These are phyloP conservation scores for Paramecium bursaria DNA, from an alignment of 73 alveolate genomes.

Conservation along the genomic window DNA sequence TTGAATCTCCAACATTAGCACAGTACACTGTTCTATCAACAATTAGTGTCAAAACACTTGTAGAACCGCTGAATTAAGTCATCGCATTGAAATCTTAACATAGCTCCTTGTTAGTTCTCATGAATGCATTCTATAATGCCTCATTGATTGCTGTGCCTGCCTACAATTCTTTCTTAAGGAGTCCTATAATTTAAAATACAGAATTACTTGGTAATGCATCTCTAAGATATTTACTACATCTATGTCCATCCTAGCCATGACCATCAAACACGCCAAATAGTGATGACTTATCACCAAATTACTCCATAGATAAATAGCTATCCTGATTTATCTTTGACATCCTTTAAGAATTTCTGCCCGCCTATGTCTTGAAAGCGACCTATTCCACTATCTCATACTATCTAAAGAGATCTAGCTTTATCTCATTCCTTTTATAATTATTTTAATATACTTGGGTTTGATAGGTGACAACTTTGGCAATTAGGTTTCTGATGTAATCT, in stretches of 20 bases:
- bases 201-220: constrained; percentile 75
- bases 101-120: constrained; percentile 16
- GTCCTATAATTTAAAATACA: background rate
- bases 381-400: background rate
- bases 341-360: constrained; percentile 34
- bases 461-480: constrained; percentile 51
- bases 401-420: constrained; percentile 21
- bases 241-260: constrained; percentile 82
- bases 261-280: constrained; percentile 80
- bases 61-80: constrained; percentile 86
- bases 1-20: constrained; percentile 95
- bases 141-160: background rate
- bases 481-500: no score
- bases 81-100: constrained; percentile 35
- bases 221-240: constrained; percentile 70
- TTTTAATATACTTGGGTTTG: constrained; percentile 16
- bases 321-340: constrained; percentile 60
- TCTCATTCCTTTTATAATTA: background rate
- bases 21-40: constrained; percentile 75
- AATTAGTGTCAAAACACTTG: constrained; percentile 83
- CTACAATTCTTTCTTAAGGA: background rate
- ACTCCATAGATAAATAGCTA: constrained; percentile 28
- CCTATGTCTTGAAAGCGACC: background rate
- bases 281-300: constrained; percentile 42
- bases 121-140: background rate